These are phyloP conservation scores for Mangifera indica DNA, from an alignment of 345 rosid genomes.

Conservation along the genomic window DNA sequence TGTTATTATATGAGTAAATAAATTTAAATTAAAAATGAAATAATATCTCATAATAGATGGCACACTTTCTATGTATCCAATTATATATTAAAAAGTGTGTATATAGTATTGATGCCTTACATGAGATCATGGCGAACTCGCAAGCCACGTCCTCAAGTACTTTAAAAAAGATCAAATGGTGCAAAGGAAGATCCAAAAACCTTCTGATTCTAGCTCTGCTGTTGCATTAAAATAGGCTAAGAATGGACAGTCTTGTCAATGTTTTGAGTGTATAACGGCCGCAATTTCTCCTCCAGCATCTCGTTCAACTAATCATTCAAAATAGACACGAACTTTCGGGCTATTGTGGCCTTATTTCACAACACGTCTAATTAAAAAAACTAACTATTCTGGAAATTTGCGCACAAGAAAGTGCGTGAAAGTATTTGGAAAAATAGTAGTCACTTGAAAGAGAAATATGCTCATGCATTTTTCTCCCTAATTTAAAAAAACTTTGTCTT, in stretches of 20 bases:
- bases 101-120: too few relatives aligned
- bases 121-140: not conserved
- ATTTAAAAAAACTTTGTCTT: not conserved
- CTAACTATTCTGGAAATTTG: not conserved
- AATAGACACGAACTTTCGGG: not conserved
- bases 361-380: not conserved
- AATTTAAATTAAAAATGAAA: too few relatives aligned
- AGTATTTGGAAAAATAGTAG: not conserved
- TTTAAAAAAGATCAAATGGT: not conserved
- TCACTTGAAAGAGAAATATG: not conserved
- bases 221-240: conserved; percentile 53
- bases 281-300: conserved; percentile 82
- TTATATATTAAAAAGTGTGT: too few relatives aligned
- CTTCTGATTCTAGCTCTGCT: conserved; percentile 47
- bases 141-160: not conserved
- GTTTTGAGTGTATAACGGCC: conserved; percentile 61
- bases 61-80: too few relatives aligned
- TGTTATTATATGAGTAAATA: too few relatives aligned
- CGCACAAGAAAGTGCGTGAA: conserved; percentile 5
- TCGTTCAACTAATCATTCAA: conserved; percentile 58
- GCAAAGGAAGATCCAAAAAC: conserved; percentile 18
- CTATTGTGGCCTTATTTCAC: not conserved
- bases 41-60: too few relatives aligned
- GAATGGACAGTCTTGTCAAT: conserved; percentile 49
- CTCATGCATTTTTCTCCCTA: not conserved